Base-by-base conservation (phyloP, 2,329 filamentous ascomycete species). In the Grosmannia clavigera region DNA sequence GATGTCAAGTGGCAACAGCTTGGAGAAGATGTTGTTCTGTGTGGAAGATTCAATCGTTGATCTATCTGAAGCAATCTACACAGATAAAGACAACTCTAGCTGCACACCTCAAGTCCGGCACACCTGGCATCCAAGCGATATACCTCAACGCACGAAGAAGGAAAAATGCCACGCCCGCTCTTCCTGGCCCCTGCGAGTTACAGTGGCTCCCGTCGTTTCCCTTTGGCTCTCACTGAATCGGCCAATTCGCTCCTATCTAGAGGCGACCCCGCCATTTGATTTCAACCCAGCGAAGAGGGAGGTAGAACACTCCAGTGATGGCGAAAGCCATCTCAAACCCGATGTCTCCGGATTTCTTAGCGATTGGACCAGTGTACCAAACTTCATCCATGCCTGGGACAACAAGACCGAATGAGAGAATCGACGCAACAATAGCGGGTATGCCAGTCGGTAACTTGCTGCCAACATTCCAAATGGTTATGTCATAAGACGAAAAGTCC, bases 1-100 rank as follows among this genome's bases (percentile, higher is more conserved):
- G 77, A 85, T 59, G 83, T 90, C 12, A 79, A 75, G 61, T 95
- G 90, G 90, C 78, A 83, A 58, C 87, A 88, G 40, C 79, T 95
- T 62, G 91, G 89, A 3, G 84, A 90, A 61, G 91, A 96, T 71
- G 84, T 91, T 31, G 87, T 96, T 1, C 77, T 95, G 63, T 94
- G 88, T 69, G 90, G 90, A 29, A 81, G 65, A 60, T 65, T 72
- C 38, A 56, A 33, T 9, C 14, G 19, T 48, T 58, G 43, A 57
- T 50, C n/a, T n/a, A n/a, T 6, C n/a, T 35, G 43, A 35, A 54
- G 7, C 16, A 22, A 7, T 51, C 50, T 52, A 52, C 22, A 29
- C 3, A 29, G 22, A 25, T 16, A 5, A 16, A 16, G 3, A 14
- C 38, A 14, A 40, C 12, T 40, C 38, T 6, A 14, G 14, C 3